These are phyloP conservation scores for Picea glauca DNA, from an alignment of 75 land plant species.

Conservation along the genomic window DNA sequence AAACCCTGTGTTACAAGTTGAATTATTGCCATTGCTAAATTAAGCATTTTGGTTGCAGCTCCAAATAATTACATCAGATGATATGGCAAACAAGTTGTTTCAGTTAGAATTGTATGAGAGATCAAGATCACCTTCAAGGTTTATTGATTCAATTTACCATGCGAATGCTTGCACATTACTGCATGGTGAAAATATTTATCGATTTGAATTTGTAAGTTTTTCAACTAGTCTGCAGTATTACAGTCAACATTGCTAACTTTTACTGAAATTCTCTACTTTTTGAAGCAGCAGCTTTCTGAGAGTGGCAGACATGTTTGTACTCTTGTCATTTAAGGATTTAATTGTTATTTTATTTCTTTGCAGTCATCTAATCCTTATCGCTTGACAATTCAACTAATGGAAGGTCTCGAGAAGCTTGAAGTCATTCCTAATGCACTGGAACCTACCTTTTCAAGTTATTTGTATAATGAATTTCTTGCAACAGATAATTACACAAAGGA, in stretches of 20 bases:
- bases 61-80: constrained; percentile 72
- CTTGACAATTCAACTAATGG: constrained; percentile 74
- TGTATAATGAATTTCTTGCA: constrained; percentile 55
- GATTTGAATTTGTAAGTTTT: constrained; percentile 74
- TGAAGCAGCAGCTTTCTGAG: not conserved
- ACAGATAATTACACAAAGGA: constrained; percentile 26
- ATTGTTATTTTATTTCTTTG: not conserved
- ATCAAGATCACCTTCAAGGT: constrained; percentile 50
- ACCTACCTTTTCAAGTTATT: constrained; percentile 64
- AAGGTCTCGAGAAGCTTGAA: constrained; percentile 73
- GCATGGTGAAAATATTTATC: constrained; percentile 76
- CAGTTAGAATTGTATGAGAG: constrained; percentile 78
- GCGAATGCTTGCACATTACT: constrained; percentile 83
- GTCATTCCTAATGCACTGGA: constrained; percentile 67
- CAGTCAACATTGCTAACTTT: not conserved
- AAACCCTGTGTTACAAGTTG: not conserved
- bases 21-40: not conserved
- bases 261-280: not conserved
- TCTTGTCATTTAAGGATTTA: not conserved
- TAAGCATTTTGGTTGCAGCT: constrained; percentile 39
- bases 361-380: constrained; percentile 50
- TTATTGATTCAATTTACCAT: constrained; percentile 73
- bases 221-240: constrained; percentile 8
- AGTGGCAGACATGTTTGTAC: not conserved
- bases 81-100: constrained; percentile 76